phyloP scores from a whole-genome alignment of 176 grass and related monocot species.

The Themeda triandra region DNA sequence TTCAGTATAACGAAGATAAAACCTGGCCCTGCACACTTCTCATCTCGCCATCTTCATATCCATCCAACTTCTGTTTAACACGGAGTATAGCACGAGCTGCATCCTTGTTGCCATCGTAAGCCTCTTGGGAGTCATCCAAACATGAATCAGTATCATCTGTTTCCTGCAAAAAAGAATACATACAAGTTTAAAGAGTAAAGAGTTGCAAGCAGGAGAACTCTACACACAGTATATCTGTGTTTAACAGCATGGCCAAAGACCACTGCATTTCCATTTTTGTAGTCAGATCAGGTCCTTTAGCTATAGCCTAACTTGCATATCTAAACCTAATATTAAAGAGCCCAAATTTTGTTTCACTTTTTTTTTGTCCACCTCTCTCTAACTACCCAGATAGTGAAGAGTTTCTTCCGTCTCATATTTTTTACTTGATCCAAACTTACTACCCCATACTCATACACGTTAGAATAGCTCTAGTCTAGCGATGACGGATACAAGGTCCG shows the following conservation, averaged over 20 bases:
- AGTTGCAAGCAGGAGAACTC: conserved; percentile 1
- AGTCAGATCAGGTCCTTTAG: not conserved
- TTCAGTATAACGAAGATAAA: conserved; percentile 1
- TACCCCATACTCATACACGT: not conserved
- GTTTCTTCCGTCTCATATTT: not conserved
- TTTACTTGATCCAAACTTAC: not conserved
- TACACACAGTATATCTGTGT: not conserved
- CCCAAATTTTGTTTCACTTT: not conserved
- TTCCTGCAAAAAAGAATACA: conserved; percentile 51
- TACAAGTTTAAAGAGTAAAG: not conserved
- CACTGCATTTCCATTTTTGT: not conserved
- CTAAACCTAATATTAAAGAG: not conserved
- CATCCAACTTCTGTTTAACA: conserved; percentile 89
- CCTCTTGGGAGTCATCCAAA: conserved; percentile 77
- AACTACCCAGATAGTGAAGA: not conserved
- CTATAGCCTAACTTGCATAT: not conserved
- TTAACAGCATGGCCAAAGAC: not conserved
- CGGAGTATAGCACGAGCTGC: conserved; percentile 86
- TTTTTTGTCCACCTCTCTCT: not conserved
- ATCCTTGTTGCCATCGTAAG: conserved; percentile 89
- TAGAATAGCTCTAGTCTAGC: not conserved
- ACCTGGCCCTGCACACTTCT: conserved; percentile 89
- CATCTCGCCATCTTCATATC: conserved; percentile 90
- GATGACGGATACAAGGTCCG: not conserved
- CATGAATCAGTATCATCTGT: conserved; percentile 61